Percentiles rank a stretch among this genome's conserved stretches.
These are phyloP conservation scores for Daedaleopsis nitida DNA, from an alignment of 768 basidiomycete species.

Conservation along the genomic window DNA sequence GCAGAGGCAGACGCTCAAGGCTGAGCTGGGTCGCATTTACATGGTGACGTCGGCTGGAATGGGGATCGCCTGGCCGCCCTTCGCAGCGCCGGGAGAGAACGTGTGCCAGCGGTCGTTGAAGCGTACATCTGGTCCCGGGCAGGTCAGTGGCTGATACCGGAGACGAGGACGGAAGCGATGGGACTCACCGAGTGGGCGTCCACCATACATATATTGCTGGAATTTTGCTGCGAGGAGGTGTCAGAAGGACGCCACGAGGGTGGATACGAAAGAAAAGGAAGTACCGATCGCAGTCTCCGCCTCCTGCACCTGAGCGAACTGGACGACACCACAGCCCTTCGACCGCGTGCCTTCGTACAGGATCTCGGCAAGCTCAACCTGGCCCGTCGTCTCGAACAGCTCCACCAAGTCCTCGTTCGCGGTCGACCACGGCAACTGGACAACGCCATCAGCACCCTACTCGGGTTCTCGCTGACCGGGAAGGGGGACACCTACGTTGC, in stretches of 20 bases:
- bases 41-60: constrained; percentile 56
- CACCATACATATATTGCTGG: constrained; percentile 94
- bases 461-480: neutral
- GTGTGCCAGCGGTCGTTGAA: constrained; percentile 97
- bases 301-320: constrained; percentile 84
- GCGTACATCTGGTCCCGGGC: constrained; percentile 64
- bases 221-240: constrained; percentile 73
- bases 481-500: constrained; percentile 75
- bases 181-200: constrained; percentile 71
- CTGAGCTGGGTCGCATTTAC: constrained; percentile 8
- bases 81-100: constrained; percentile 86
- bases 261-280: constrained; percentile 23
- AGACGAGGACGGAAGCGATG: neutral
- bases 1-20: neutral
- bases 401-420: constrained; percentile 98
- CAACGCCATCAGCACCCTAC: constrained; percentile 1
- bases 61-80: constrained; percentile 74
- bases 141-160: neutral
- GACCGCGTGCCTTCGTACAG: constrained; percentile 90
- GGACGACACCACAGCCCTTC: constrained; percentile 95
- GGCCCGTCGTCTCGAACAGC: constrained; percentile 96
- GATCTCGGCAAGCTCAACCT: constrained; percentile 93
- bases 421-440: constrained; percentile 95
- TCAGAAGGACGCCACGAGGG: neutral
- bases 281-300: constrained; percentile 92